Base-by-base conservation (phyloP, 768 basidiomycete species). In the Inosperma sp. region DNA sequence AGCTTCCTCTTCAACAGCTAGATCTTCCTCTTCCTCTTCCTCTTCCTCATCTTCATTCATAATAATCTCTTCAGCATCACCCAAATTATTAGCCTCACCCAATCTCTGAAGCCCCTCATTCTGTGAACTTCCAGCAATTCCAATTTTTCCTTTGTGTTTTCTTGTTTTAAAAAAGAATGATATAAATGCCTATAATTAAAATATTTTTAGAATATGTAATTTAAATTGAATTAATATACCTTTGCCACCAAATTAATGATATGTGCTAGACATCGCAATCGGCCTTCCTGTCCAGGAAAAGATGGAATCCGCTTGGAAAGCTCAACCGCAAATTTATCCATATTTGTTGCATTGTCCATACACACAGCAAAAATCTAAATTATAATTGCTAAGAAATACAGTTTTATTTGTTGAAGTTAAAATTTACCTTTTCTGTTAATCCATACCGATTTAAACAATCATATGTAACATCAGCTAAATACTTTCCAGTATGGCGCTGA, bases 291-390 rank as follows among this genome's bases (percentile, higher is more conserved):
- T 1, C 66, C 65, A 0, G 48, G 43, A 48, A 67, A 71, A 2
- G 36, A 37, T 9, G 59, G 57, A 17, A 69, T 54, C 1, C 44
- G 19, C 7, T 49, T 22, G 5, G 48, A 36, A 4, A 68, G 53
- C 31, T 55, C 7, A 7, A 52, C 54, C 1, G 65, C 61, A n/a
- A 65, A 54, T 5, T 55, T 55, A 45, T 66, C 56, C 39, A 64
- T 66, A 46, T 69, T 71, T 3, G 56, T 49, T 9, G 67, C 65
- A 56, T 69, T 68, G 52, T 68, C 68, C 65, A 68, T 67, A 27
- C 55, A 58, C 2, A 66, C 19, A 7, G 57, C 57, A 21, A 61
- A 62, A 16, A 71, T 49, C 67, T 68, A 48, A 36, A 48, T 48
- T 41, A 19, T 26, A 46, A 44, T 26, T 33, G 17, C 35, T 49